A percentile compares a stretch with the other conserved stretches of the same genome.
These are phyloP conservation scores for Aspergillus terreus DNA, from an alignment of 2,329 filamentous ascomycete genomes.

Conservation along the genomic window DNA sequence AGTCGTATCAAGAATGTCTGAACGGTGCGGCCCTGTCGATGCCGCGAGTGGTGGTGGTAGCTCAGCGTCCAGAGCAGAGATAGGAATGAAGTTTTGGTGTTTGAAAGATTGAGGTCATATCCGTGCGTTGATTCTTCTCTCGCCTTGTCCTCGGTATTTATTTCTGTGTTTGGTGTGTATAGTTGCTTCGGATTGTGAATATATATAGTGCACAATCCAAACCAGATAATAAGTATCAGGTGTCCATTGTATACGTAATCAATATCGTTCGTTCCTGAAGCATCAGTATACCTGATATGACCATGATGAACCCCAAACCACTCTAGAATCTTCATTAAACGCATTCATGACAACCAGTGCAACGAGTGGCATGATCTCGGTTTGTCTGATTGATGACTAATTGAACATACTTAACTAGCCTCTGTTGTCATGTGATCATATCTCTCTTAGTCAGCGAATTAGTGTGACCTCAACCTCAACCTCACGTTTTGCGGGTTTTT, in stretches of 20 bases:
- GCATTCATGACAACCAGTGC: neutral
- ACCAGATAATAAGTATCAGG: too few species aligned
- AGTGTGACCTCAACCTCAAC: constrained; percentile 9
- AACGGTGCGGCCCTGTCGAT: constrained; percentile 14
- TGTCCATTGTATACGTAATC: too few species aligned
- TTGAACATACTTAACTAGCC: too few species aligned
- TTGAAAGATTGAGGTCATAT: neutral
- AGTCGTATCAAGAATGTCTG: constrained; percentile 11
- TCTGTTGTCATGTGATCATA: neutral
- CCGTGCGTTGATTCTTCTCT: too few species aligned
- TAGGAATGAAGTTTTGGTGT: too few species aligned
- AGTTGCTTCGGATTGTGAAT: neutral
- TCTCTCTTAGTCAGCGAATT: neutral
- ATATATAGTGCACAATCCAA: too few species aligned
- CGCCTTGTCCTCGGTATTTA: neutral
- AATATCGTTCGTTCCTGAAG: too few species aligned
- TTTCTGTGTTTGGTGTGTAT: neutral
- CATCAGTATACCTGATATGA: too few species aligned
- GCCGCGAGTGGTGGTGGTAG: constrained; percentile 14
- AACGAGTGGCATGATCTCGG: neutral
- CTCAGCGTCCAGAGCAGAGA: neutral
- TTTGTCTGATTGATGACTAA: neutral
- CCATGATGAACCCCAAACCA: too few species aligned
- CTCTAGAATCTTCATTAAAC: too few species aligned
- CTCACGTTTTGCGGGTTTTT: constrained; percentile 6